phyloP scores from a whole-genome alignment of 2,329 filamentous ascomycete genomes.

The Xylariomycetidae sp. region DNA sequence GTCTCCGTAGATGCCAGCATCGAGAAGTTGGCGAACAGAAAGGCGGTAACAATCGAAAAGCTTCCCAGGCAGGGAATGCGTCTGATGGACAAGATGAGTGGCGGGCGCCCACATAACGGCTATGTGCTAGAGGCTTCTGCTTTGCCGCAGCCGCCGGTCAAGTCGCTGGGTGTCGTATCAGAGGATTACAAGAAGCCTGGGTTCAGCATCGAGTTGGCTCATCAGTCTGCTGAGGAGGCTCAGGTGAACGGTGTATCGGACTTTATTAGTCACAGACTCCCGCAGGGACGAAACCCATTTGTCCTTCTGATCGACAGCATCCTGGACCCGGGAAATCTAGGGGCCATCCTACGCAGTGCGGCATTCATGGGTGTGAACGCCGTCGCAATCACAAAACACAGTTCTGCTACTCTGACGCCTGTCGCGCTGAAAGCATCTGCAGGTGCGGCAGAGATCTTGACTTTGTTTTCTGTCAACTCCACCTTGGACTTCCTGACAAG shows the following conservation, averaged over 20 bases:
- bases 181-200: conserved; percentile 39
- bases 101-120: conserved; percentile 82
- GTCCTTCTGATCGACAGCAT: conserved; percentile 72
- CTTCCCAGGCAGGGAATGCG: conserved; percentile 57
- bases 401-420: conserved; percentile 69
- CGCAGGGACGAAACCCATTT: conserved; percentile 55
- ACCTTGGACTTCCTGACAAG: conserved; percentile 64
- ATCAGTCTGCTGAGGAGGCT: conserved; percentile 71
- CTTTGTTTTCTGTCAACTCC: conserved; percentile 65
- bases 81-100: conserved; percentile 78
- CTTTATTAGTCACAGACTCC: conserved; percentile 39
- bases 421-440: conserved; percentile 83
- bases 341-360: conserved; percentile 81
- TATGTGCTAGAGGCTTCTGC: conserved; percentile 83
- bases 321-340: conserved; percentile 83
- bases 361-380: conserved; percentile 89
- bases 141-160: conserved; percentile 67
- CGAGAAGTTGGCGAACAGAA: conserved; percentile 40
- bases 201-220: conserved; percentile 56
- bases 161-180: conserved; percentile 47
- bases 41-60: conserved; percentile 50
- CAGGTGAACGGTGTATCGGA: conserved; percentile 63
- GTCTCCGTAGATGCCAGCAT: conserved; percentile 39
- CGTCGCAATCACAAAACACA: conserved; percentile 69
- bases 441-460: conserved; percentile 78